phyloP scores from a whole-genome alignment of 2,329 filamentous ascomycete species.

The Sordariomycetes sp. region DNA sequence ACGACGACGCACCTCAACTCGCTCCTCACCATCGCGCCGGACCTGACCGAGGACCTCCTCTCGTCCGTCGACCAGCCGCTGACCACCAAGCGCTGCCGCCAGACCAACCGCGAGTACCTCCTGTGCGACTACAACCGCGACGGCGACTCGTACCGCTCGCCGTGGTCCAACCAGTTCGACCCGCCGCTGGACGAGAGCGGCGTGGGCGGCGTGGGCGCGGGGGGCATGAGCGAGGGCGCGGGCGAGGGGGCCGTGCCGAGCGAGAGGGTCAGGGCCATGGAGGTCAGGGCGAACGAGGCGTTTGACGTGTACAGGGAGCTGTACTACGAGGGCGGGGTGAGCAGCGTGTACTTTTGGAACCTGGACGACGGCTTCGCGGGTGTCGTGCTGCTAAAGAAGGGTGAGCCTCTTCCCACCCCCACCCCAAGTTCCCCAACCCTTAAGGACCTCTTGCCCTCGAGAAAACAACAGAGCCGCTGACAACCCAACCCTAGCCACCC shows the following conservation, averaged over 20 bases:
- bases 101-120: conserved; percentile 88
- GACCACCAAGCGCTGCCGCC: conserved; percentile 72
- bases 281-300: conserved; percentile 86
- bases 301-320: conserved; percentile 95
- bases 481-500: conserved; percentile 40
- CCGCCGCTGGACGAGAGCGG: conserved; percentile 63
- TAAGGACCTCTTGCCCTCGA: neutral
- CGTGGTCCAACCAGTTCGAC: conserved; percentile 99
- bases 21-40: conserved; percentile 80
- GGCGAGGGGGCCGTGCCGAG: conserved; percentile 79
- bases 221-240: conserved; percentile 42
- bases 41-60: conserved; percentile 93
- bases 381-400: conserved; percentile 91
- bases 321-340: conserved; percentile 94
- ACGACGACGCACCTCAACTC: conserved; percentile 79
- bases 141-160: conserved; percentile 92
- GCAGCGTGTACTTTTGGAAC: conserved; percentile 97
- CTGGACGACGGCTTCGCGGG: conserved; percentile 96
- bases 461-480: neutral
- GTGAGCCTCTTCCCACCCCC: conserved; percentile 29
- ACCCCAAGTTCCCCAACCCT: neutral
- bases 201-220: conserved; percentile 27
- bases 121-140: conserved; percentile 99
- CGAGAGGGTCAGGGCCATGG: conserved; percentile 86
- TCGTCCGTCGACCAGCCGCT: conserved; percentile 96